Base-by-base conservation (phyloP, 805 yeast genomes). In the Suhomyces canberraensis region DNA sequence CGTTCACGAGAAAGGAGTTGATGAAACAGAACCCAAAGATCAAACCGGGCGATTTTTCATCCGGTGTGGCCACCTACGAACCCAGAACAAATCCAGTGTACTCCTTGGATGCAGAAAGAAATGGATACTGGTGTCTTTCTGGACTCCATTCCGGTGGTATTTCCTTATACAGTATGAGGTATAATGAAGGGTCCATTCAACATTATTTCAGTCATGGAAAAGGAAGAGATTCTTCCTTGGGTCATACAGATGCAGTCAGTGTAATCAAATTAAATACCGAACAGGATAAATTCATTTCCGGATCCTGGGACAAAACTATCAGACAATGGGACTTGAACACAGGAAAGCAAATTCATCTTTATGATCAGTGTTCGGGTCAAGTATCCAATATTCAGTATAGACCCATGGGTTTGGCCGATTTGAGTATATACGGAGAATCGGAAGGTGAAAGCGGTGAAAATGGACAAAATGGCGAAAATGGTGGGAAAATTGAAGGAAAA, bases 61-160 rank as follows among this genome's bases (percentile, higher is more conserved):
- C 61, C 4, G 74, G 72, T 7, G 46, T 64, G 6, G 67, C 58
- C 4, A 57, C 61, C 22, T 75, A 70, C 51, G 80, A 75, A 40
- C 89, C 90, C 4, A 64, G 70, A 33, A 61, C 81, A 8, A 85
- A 91, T 14, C 96, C 98, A 0, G 97, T 90, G 0, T 85, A 87
- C 56, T 77, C 97, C 0, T 56, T 93, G 46, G 96, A 85, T 11
- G 95, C 78, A 1, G 95, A 93, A 48, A 70, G 78, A 16, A 86
- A 85, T 48, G 86, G 93, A 3, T 66, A 79, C 28, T 93, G 96
- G 93, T 66, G 93, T 30, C 56, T 90, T 13, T 74, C 91, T 24
- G 98, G 98, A 0, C 70, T 89, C 16, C 69, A 75, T 27, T 73
- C 79, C 21, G 98, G 98, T 18, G 97, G 96, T 1, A 86, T 93